These are phyloP conservation scores for Podila clonocystis DNA, from an alignment of 192 early-diverging fungal genomes.

Conservation along the genomic window DNA sequence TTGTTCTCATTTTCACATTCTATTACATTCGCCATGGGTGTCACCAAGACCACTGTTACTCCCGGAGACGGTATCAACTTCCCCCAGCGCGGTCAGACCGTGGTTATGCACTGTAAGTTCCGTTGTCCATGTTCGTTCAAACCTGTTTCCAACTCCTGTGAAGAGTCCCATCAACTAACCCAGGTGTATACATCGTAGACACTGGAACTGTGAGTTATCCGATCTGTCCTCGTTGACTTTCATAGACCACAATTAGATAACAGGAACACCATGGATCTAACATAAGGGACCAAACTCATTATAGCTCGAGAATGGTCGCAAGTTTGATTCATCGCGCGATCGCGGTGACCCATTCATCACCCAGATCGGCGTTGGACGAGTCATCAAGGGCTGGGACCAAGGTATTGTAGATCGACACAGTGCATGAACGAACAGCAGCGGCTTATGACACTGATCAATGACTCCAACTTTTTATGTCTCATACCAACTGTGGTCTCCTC, in stretches of 20 bases:
- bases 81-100: slow-evolving; percentile 72
- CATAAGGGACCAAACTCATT: neutral
- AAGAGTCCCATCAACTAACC: too few species aligned
- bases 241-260: neutral
- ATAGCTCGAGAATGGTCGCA: slow-evolving; percentile 70
- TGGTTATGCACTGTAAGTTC: slow-evolving; percentile 74
- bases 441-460: neutral
- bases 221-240: neutral
- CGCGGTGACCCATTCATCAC: slow-evolving; percentile 87
- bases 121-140: neutral
- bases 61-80: slow-evolving; percentile 62
- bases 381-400: slow-evolving; percentile 81
- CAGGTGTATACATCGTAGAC: slow-evolving; percentile 2
- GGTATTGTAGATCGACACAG: slow-evolving; percentile 14
- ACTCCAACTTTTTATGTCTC: neutral
- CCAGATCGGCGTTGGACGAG: slow-evolving; percentile 92
- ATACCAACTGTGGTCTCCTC: neutral
- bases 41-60: slow-evolving; percentile 46
- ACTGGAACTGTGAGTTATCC: slow-evolving; percentile 26
- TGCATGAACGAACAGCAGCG: neutral
- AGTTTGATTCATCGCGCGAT: slow-evolving; percentile 91
- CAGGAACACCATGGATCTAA: too few species aligned
- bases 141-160: too few species aligned
- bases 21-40: slow-evolving; percentile 22
- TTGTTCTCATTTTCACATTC: neutral